Evolutionary conservation across 305 asterid genomes (phyloP), one percentile per base, ranked within the genome.

Genomic region (Stenogyne calaminthoides): DNA sequence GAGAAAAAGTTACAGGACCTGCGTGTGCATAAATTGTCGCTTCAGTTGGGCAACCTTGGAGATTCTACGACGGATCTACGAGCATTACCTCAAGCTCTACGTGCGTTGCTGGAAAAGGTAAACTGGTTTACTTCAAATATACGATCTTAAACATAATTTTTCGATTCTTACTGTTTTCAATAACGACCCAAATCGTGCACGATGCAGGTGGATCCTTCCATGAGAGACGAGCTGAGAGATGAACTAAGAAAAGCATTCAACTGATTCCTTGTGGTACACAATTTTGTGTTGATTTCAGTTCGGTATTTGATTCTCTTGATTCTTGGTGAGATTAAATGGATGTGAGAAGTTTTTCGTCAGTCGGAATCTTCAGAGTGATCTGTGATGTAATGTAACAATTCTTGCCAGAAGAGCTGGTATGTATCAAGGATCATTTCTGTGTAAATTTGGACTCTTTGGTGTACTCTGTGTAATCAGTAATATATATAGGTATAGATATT

Each of bases 1-100:
- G 91, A 86, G 57, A 94, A 84, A 25, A 85, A 85, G 78, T 80
- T 95, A 4, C 89, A 91, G 72, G 96, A 84, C 12, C 69, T 95
- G 66, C 91, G 90, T 0, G 83, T 81, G 46, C 90, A 86, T 27
- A 92, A 88, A 67, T 84, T 91, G 80, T 72, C 82, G 78, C 77
- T 76, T 66, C 98, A 89, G 76, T 80, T 95, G 63, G 86, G 93
- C 63, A 80, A 77, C 78, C 80, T 92, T 36, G 88, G 97, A 51
- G 88, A 88, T 76, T 89, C 98, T 3, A 40, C 87, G 7, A 63
- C 71, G 85, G 98, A 88, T 82, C 59, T 89, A 64, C 84, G 70
- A 70, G 98, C 93, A 34, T 81, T 95, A 54, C 96, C 99, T 51
- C 95, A 70, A 60, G 97, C 96, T 61, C 91, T 95, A 54, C 85